A percentile compares a stretch with the other conserved stretches of the same genome.
Evolutionary conservation across 1,284 basidiomycete genomes (phyloP).

Genomic region (Pseudozyma tsukubaensis): DNA sequence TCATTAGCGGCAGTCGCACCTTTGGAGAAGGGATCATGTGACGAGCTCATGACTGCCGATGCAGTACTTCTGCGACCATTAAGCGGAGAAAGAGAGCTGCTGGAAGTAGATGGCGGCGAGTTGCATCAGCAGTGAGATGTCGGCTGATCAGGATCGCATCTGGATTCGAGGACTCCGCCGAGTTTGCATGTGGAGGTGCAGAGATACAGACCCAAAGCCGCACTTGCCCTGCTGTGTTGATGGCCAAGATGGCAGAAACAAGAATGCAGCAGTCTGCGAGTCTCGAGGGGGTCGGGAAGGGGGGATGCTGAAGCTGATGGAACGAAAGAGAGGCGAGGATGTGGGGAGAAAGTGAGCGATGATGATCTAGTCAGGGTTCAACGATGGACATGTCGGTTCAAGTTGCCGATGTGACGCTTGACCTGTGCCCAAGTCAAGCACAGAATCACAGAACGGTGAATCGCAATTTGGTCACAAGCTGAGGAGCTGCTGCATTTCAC

Average conservation of each 20-base stretch:
- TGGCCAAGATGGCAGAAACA: neutral
- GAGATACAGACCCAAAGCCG: too few relatives aligned
- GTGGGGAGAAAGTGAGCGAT: neutral
- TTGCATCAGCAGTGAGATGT: neutral
- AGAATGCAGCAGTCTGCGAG: neutral
- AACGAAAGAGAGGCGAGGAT: neutral
- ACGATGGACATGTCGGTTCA: neutral
- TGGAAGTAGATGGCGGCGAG: neutral
- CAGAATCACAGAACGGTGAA: neutral
- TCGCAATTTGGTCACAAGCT: too few relatives aligned
- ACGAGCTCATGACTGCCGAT: conserved; percentile 38
- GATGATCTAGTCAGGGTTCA: conserved; percentile 3
- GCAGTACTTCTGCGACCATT: neutral
- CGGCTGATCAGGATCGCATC: too few relatives aligned
- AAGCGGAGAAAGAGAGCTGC: conserved; percentile 3
- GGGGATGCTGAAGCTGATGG: conserved; percentile 8
- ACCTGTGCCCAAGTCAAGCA: neutral
- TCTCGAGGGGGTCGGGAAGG: neutral
- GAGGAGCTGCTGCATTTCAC: too few relatives aligned
- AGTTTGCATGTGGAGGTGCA: too few relatives aligned
- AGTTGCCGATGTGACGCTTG: neutral
- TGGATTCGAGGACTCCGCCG: too few relatives aligned
- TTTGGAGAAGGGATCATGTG: conserved; percentile 4
- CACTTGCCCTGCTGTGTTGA: too few relatives aligned
- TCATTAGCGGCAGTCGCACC: conserved; percentile 8